phyloP scores from a whole-genome alignment of 306 rosid genomes.

The Carpinus fangiana region DNA sequence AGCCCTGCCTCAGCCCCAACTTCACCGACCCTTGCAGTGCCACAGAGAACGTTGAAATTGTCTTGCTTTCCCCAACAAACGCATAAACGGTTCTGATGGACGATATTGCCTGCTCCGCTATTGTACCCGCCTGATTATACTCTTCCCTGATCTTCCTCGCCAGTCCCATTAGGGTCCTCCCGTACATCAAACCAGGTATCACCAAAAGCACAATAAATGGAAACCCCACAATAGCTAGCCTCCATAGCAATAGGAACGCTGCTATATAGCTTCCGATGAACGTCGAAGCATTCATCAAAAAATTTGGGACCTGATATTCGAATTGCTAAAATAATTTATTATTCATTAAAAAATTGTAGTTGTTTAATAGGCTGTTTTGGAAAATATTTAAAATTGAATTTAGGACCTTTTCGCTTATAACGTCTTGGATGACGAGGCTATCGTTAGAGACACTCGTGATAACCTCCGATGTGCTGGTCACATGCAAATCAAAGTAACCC shows the following conservation, averaged over 20 bases:
- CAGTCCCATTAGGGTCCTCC: slow-evolving; percentile 67
- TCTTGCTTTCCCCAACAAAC: slow-evolving; percentile 75
- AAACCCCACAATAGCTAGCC: slow-evolving; percentile 69
- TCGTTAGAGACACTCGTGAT: slow-evolving; percentile 84
- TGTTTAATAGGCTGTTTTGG: too few relatives aligned
- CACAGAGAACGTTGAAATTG: slow-evolving; percentile 62
- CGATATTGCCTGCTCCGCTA: slow-evolving; percentile 86
- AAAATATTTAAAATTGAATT: not conserved
- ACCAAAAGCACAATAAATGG: slow-evolving; percentile 71
- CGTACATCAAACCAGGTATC: slow-evolving; percentile 83
- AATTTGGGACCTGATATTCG: slow-evolving; percentile 62
- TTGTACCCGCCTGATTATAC: slow-evolving; percentile 61
- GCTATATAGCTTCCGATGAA: slow-evolving; percentile 75
- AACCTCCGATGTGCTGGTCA: slow-evolving; percentile 87
- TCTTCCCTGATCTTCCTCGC: slow-evolving; percentile 70
- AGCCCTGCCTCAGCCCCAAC: slow-evolving; percentile 80
- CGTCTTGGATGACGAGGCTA: slow-evolving; percentile 80
- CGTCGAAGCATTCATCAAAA: slow-evolving; percentile 59
- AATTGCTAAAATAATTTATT: not conserved
- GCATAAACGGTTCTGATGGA: slow-evolving; percentile 87
- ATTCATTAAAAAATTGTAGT: not conserved
- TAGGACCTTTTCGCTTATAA: slow-evolving; percentile 77
- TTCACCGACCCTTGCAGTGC: slow-evolving; percentile 66
- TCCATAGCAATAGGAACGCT: slow-evolving; percentile 73
- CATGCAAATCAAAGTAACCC: slow-evolving; percentile 87